phyloP scores from a whole-genome alignment of 2,329 filamentous ascomycete species.

The Trichoderma asperellum region DNA sequence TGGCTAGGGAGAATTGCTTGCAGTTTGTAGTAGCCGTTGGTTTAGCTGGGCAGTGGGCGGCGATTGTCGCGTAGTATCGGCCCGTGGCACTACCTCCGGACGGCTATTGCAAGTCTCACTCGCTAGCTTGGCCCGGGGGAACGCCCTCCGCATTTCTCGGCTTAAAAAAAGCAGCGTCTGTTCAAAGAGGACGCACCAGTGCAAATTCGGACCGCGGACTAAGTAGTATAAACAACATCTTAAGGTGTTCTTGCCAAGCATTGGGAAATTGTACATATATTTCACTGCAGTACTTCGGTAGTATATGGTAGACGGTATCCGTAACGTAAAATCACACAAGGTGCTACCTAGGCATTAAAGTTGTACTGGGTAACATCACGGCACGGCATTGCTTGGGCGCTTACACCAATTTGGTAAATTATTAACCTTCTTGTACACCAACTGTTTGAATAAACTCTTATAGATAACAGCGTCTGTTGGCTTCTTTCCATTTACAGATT shows the following conservation, averaged over 20 bases:
- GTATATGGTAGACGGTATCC: not conserved
- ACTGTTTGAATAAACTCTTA: constrained; percentile 20
- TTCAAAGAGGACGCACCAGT: not conserved
- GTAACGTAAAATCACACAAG: not conserved
- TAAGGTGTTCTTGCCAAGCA: not conserved
- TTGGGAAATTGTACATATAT: not conserved
- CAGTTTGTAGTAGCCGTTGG: not conserved
- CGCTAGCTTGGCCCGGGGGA: constrained; percentile 8
- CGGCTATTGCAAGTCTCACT: constrained; percentile 13
- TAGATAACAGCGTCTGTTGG: constrained; percentile 30
- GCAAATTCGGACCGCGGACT: constrained; percentile 11
- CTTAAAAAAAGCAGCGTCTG: constrained; percentile 1
- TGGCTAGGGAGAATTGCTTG: not conserved
- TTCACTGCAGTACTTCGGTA: not conserved
- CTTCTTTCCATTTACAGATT: constrained; percentile 40
- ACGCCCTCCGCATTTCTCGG: constrained; percentile 21
- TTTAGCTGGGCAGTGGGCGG: constrained; percentile 17
- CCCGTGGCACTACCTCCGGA: constrained; percentile 19
- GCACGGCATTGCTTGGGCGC: not conserved
- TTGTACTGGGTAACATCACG: not conserved
- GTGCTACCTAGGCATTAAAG: not conserved
- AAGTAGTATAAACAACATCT: not conserved
- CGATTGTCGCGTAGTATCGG: constrained; percentile 29
- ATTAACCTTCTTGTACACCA: not conserved
- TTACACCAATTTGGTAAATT: not conserved